Evolutionary conservation across 2,329 filamentous ascomycete genomes (phyloP), one percentile per base, ranked within the genome.

Genomic region (Colletotrichum liaoningense): DNA sequence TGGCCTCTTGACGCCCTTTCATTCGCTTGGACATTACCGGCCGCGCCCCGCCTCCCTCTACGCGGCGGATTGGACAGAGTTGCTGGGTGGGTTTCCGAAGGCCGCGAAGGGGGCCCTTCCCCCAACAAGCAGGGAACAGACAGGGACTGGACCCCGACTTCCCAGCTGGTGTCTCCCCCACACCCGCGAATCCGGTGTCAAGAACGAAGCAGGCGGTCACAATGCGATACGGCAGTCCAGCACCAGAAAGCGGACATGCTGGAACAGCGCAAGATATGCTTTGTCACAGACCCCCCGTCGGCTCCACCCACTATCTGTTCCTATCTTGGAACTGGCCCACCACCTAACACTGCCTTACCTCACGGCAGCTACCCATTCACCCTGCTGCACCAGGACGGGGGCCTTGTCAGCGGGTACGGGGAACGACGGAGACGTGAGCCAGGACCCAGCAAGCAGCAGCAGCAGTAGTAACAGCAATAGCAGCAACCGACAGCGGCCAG

Each of bases 1-100:
- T 85, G 84, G 81, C 74, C 77, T 74, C 66, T 81, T 77, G 76
- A 78, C 78, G 80, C 74, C 78, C 75, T 82, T 79, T 79, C 77
- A 85, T 86, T 85, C 83, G 83, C 69, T 52, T 75, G 65, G 69
- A 63, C 38, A 71, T 56, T 59, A 16, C 70, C 66, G 60, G 57
- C 67, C 70, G 46, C 55, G 59, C 59, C 59, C 71, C 59, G 54
- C 67, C 42, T 49, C 26, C 33, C 52, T 46, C 22, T 33, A 26
- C 49, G 55, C 55, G 26, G 55, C 56, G 70, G 66, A 69, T 24
- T 72, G 26, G 19, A 38, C 65, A 58, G 22, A 57, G 38, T 46
- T 30, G n/a, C 38, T 46, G 55, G 60, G 30, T 30, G 66, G 55
- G 56, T 30, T 24, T 28, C 62, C 30, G 35, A 63, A 63, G 59